phyloP scores from a whole-genome alignment of 192 early-diverging fungal species.

The Coemansia sp. region DNA sequence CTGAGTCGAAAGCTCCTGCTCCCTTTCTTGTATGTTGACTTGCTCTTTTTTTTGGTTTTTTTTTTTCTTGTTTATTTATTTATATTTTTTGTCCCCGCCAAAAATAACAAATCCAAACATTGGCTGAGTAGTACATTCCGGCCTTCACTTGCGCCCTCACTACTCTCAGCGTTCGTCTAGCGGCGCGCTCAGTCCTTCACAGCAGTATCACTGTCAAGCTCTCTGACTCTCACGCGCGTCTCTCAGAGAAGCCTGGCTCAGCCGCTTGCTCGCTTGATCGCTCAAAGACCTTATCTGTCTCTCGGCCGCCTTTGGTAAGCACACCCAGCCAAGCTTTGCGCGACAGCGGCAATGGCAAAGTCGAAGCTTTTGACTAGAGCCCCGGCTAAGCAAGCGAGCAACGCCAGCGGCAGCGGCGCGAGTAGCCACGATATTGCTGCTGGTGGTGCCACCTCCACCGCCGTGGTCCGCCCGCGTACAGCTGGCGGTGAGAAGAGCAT shows the following conservation, averaged over 20 bases:
- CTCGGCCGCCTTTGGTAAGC: too few relatives aligned
- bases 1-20: too few relatives aligned
- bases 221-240: neutral
- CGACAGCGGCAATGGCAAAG: slow-evolving; percentile 41
- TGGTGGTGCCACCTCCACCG: neutral
- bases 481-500: slow-evolving; percentile 47
- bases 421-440: neutral
- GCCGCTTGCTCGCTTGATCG: neutral
- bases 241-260: neutral
- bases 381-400: slow-evolving; percentile 22
- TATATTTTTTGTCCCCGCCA: neutral
- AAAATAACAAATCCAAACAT: too few relatives aligned
- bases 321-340: neutral
- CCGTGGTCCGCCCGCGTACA: slow-evolving; percentile 37
- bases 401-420: slow-evolving; percentile 10
- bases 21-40: too few relatives aligned
- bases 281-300: too few relatives aligned
- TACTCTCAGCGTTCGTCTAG: neutral
- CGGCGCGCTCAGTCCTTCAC: neutral
- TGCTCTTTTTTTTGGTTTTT: too few relatives aligned
- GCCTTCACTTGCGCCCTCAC: neutral
- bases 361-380: slow-evolving; percentile 39
- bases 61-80: neutral
- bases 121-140: too few relatives aligned
- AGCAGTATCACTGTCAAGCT: neutral